phyloP scores from a whole-genome alignment of 2,329 filamentous ascomycete species.

The Botrytis porri region DNA sequence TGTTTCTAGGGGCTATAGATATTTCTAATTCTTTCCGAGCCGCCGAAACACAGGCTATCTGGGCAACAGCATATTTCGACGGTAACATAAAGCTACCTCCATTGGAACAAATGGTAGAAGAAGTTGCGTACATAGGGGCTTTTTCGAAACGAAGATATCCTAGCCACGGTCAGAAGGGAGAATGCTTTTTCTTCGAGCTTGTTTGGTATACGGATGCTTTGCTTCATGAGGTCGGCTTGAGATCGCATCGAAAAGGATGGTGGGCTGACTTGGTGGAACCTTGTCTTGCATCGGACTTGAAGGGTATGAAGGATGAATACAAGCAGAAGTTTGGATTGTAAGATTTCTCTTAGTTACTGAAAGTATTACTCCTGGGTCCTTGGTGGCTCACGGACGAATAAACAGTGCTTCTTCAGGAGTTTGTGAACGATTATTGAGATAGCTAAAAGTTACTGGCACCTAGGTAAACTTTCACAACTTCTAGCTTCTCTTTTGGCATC shows the following conservation, averaged over 20 bases:
- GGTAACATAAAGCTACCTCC: slow-evolving; percentile 7
- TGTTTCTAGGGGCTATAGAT: slow-evolving; percentile 16
- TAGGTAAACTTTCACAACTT: neutral
- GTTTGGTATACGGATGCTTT: slow-evolving; percentile 17
- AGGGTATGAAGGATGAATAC: slow-evolving; percentile 13
- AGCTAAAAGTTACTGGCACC: neutral
- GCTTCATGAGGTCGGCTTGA: slow-evolving; percentile 13
- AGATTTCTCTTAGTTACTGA: neutral
- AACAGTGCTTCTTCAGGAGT: neutral
- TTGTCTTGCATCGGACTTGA: slow-evolving; percentile 12
- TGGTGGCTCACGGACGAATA: neutral
- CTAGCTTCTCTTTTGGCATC: neutral
- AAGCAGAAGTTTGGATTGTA: neutral
- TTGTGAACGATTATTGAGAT: too few species aligned
- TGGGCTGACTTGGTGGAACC: slow-evolving; percentile 9
- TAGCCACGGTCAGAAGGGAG: slow-evolving; percentile 7
- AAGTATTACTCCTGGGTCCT: neutral
- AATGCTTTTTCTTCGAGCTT: slow-evolving; percentile 16
- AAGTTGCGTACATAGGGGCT: slow-evolving; percentile 14
- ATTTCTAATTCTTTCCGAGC: slow-evolving; percentile 19
- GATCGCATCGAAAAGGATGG: slow-evolving; percentile 17
- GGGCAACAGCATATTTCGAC: slow-evolving; percentile 23
- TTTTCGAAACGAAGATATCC: slow-evolving; percentile 21
- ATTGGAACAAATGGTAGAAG: slow-evolving; percentile 9
- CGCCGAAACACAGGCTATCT: slow-evolving; percentile 22